phyloP scores from a whole-genome alignment of 352 stramenopile genomes.

The Phytophthora ohioensis region DNA sequence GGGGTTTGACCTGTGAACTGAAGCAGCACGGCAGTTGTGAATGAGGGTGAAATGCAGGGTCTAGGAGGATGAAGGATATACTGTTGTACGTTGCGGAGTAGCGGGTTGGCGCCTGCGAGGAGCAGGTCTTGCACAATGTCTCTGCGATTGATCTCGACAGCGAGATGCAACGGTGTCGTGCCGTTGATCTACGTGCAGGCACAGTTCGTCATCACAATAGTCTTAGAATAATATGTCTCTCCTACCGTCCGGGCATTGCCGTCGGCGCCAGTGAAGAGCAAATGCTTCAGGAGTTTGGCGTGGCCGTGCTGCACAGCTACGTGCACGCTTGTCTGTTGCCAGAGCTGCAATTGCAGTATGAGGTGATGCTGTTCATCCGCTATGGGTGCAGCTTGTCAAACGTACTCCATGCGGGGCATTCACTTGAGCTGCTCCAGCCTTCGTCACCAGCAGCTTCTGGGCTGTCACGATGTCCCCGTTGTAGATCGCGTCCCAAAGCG shows the following conservation, averaged over 20 bases:
- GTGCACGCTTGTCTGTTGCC: conserved; percentile 71
- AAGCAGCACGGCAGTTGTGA: neutral
- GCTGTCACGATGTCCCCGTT: conserved; percentile 39
- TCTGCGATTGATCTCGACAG: conserved; percentile 52
- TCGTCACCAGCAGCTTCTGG: conserved; percentile 53
- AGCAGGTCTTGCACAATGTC: conserved; percentile 70
- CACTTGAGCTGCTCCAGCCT: conserved; percentile 45
- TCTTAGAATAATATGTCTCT: neutral
- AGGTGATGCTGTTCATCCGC: neutral
- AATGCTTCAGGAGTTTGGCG: conserved; percentile 63
- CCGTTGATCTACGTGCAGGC: conserved; percentile 55
- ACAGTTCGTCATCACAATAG: neutral
- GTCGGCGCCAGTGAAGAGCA: conserved; percentile 57
- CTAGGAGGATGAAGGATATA: neutral
- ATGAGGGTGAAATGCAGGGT: neutral
- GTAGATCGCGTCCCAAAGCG: conserved; percentile 76
- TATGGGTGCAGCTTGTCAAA: neutral
- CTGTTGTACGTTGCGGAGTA: conserved; percentile 60
- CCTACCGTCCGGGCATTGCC: conserved; percentile 59
- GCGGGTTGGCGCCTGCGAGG: conserved; percentile 61
- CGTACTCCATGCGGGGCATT: conserved; percentile 63
- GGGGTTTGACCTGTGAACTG: conserved; percentile 63
- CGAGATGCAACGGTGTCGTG: conserved; percentile 68
- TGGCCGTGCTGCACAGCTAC: conserved; percentile 60
- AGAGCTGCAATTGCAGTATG: conserved; percentile 41